Percentiles rank a stretch among this genome's conserved stretches.
phyloP scores from a whole-genome alignment of 306 rosid species.

The Acacia confusa region DNA sequence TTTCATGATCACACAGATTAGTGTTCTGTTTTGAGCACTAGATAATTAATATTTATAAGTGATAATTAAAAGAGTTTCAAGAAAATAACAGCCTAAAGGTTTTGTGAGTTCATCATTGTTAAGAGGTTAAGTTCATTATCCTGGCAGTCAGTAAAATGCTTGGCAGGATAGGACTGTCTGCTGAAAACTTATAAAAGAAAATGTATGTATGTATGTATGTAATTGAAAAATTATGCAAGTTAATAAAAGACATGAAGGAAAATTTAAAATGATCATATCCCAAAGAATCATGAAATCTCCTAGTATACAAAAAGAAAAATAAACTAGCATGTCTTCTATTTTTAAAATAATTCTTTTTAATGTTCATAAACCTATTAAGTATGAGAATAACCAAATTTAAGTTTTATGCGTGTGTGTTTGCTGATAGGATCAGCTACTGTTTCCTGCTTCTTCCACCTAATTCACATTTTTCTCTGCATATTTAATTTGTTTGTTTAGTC shows the following conservation, averaged over 20 bases:
- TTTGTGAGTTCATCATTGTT: constrained; percentile 9
- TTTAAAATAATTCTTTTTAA: not conserved
- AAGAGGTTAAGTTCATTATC: not conserved
- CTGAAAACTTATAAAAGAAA: not conserved
- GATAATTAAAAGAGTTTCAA: not conserved
- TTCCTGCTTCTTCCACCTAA: not conserved
- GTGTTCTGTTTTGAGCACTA: not conserved
- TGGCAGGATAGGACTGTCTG: not conserved
- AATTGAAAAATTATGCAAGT: not conserved
- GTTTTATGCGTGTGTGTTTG: too few species aligned
- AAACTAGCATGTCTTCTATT: not conserved
- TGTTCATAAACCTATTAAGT: not conserved
- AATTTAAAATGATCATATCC: not conserved
- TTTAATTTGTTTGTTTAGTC: not conserved
- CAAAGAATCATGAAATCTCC: not conserved
- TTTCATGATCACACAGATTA: not conserved
- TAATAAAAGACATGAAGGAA: not conserved
- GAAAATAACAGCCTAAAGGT: not conserved
- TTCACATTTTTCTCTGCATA: not conserved
- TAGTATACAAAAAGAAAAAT: not conserved
- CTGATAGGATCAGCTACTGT: not conserved
- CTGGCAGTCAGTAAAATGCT: not conserved
- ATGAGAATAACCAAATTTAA: not conserved
- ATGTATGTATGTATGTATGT: not conserved
- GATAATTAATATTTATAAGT: constrained; percentile 14